These are phyloP conservation scores for Diaporthe citri DNA, from an alignment of 2,329 filamentous ascomycete genomes.

Conservation along the genomic window DNA sequence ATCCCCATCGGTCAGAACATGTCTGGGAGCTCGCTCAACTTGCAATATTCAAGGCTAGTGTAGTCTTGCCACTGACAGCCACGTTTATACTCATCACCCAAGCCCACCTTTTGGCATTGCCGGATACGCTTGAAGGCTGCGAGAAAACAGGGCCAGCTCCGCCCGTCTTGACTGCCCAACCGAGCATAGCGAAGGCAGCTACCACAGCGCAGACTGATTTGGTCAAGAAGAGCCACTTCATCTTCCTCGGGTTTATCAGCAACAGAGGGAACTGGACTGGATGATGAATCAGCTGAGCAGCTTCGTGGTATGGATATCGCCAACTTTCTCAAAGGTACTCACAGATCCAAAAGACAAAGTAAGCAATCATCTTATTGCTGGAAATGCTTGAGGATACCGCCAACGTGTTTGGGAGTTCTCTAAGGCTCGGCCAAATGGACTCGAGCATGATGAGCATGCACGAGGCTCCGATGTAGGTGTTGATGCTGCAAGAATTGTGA, in stretches of 20 bases:
- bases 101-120: slow-evolving; percentile 58
- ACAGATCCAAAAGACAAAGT: slow-evolving; percentile 61
- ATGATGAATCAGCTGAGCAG: not conserved
- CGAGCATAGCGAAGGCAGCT: slow-evolving; percentile 39
- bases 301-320: not conserved
- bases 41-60: slow-evolving; percentile 62
- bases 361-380: slow-evolving; percentile 55
- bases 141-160: slow-evolving; percentile 43
- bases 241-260: slow-evolving; percentile 57
- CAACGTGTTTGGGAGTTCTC: slow-evolving; percentile 55
- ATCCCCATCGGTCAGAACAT: not conserved
- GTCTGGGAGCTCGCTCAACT: not conserved
- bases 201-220: slow-evolving; percentile 55
- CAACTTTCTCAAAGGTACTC: not conserved
- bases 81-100: slow-evolving; percentile 58
- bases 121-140: slow-evolving; percentile 46
- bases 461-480: slow-evolving; percentile 38
- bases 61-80: slow-evolving; percentile 63
- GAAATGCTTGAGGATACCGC: slow-evolving; percentile 49
- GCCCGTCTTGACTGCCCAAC: slow-evolving; percentile 35
- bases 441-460: slow-evolving; percentile 47
- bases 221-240: slow-evolving; percentile 57
- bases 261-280: slow-evolving; percentile 55
- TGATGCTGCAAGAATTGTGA: slow-evolving; percentile 43
- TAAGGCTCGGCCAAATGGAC: slow-evolving; percentile 57